Evolutionary conservation across 2,329 filamentous ascomycete species (phyloP).

Genomic region (Hypocrella siamensis): DNA sequence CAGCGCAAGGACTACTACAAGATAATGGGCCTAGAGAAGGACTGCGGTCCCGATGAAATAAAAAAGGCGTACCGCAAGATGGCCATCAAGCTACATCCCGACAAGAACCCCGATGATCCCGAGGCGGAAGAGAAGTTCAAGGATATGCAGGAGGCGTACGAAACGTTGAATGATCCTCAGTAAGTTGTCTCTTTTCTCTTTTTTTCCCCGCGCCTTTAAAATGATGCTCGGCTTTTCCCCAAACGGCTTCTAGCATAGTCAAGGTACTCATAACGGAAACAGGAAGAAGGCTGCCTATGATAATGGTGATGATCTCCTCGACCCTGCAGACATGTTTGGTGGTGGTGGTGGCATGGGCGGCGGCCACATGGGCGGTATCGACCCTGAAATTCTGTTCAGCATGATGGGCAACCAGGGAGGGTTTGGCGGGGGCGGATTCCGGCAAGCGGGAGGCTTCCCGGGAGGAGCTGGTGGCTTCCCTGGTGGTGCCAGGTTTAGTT

Average conservation of each 20-base stretch:
- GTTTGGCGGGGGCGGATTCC: slow-evolving; percentile 36
- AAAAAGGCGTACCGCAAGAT: slow-evolving; percentile 96
- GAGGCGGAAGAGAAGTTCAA: slow-evolving; percentile 87
- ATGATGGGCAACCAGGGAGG: slow-evolving; percentile 60
- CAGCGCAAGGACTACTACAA: slow-evolving; percentile 98
- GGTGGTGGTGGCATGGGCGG: slow-evolving; percentile 50
- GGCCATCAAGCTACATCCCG: slow-evolving; percentile 86
- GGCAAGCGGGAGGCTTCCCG: slow-evolving; percentile 34
- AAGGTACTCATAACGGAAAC: no score
- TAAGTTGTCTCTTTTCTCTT: slow-evolving; percentile 31
- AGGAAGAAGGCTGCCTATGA: slow-evolving; percentile 86
- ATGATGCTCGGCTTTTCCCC: no score
- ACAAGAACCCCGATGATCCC: slow-evolving; percentile 87
- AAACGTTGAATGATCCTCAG: slow-evolving; percentile 86
- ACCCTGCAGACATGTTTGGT: slow-evolving; percentile 74
- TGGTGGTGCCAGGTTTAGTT: slow-evolving; percentile 36
- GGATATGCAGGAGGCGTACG: slow-evolving; percentile 93
- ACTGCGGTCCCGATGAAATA: slow-evolving; percentile 69
- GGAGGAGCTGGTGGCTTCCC: slow-evolving; percentile 33
- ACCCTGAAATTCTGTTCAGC: slow-evolving; percentile 65
- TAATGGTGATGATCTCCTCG: slow-evolving; percentile 79
- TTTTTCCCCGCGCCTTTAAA: no score
- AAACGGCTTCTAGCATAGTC: no score
- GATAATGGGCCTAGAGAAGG: slow-evolving; percentile 79
- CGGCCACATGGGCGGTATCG: slow-evolving; percentile 46